Percentiles rank a stretch among this genome's conserved stretches.
These are phyloP conservation scores for Lentinula sp. DNA, from an alignment of 768 basidiomycete genomes.

Conservation along the genomic window DNA sequence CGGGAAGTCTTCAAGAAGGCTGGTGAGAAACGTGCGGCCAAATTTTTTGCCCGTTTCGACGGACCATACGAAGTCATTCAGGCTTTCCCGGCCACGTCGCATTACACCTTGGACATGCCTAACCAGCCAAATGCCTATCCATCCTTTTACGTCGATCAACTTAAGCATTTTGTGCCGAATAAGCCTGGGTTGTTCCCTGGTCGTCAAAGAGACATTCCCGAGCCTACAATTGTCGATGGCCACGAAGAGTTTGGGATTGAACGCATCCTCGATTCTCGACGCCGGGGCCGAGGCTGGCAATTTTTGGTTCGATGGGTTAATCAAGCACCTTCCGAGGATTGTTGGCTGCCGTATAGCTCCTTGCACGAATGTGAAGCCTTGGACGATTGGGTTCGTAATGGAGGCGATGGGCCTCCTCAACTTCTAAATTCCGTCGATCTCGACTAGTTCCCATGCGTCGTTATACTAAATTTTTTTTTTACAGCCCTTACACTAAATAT, in stretches of 20 bases:
- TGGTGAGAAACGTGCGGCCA: slow-evolving; percentile 25
- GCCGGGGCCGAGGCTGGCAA: slow-evolving; percentile 16
- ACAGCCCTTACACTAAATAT: no score
- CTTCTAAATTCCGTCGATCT: no score
- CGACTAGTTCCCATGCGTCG: no score
- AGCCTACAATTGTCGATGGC: slow-evolving; percentile 10
- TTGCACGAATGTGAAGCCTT: slow-evolving; percentile 9
- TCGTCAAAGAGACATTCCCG: slow-evolving; percentile 8
- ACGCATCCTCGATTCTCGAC: slow-evolving; percentile 14
- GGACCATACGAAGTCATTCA: slow-evolving; percentile 17
- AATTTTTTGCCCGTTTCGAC: slow-evolving; percentile 35
- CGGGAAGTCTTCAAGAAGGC: slow-evolving; percentile 21
- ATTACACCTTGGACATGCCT: slow-evolving; percentile 13
- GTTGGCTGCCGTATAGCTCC: slow-evolving; percentile 13
- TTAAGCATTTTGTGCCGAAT: slow-evolving; percentile 14
- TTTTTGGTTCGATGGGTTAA: slow-evolving; percentile 19
- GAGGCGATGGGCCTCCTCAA: not conserved
- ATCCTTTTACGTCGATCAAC: slow-evolving; percentile 21
- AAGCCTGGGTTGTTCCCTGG: slow-evolving; percentile 18
- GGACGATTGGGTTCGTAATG: slow-evolving; percentile 3
- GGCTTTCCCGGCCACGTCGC: slow-evolving; percentile 5
- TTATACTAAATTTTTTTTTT: no score
- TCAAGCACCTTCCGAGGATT: slow-evolving; percentile 11
- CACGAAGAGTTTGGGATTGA: not conserved
- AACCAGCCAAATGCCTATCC: slow-evolving; percentile 13